Conservation (phyloP, 371 early-diverging fungal genomes). For the Entomophthora muscae region DNA sequence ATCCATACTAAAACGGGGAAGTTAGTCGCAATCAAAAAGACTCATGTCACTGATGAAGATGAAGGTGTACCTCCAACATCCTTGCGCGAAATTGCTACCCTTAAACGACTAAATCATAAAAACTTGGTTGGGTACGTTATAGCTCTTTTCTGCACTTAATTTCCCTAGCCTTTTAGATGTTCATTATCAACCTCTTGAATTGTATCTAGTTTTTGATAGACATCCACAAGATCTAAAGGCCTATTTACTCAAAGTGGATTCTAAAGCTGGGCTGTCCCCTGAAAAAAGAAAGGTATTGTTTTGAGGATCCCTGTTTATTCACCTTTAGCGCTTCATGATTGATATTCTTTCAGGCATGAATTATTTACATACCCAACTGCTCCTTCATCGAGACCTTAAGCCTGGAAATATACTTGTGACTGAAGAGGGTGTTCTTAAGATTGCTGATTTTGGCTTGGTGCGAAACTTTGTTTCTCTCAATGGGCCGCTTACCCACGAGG, state of each 20-base stretch:
- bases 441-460: conserved; percentile 83
- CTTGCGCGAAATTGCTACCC: neutral
- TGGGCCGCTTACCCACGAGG: neutral
- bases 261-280: conserved; percentile 1
- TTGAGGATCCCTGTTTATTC: too few species aligned
- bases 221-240: neutral
- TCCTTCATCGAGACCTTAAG: conserved; percentile 85
- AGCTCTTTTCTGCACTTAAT: neutral
- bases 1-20: neutral
- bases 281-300: conserved; percentile 6
- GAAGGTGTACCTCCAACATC: neutral
- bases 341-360: conserved; percentile 30
- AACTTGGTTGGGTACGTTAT: neutral
- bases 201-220: conserved; percentile 1
- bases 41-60: neutral
- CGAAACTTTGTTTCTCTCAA: neutral
- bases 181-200: neutral
- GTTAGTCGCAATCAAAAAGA: neutral
- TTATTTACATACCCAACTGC: conserved; percentile 74
- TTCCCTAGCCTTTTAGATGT: neutral
- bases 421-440: conserved; percentile 60
- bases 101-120: neutral
- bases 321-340: neutral
- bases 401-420: conserved; percentile 92
- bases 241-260: conserved; percentile 56